A percentile compares a stretch with the other conserved stretches of the same genome.
These are phyloP conservation scores for Magnolia changhungtana DNA, from an alignment of 164 flowering plant species.

Conservation along the genomic window DNA sequence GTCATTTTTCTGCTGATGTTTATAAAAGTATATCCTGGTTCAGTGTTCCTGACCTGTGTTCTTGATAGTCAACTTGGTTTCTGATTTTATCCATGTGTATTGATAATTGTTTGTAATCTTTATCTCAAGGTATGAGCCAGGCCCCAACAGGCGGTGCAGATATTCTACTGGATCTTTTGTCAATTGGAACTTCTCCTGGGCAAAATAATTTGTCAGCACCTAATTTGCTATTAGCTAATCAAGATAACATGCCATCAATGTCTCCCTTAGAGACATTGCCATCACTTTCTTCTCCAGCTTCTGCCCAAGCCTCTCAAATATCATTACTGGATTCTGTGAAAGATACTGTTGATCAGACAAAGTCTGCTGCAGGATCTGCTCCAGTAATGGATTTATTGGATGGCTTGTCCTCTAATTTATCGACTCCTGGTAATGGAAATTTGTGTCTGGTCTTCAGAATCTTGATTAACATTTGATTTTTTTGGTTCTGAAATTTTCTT, in stretches of 20 bases:
- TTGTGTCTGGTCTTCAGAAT: constrained; percentile 7
- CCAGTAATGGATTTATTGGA: constrained; percentile 82
- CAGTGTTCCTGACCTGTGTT: background rate
- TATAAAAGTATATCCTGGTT: background rate
- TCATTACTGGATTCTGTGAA: background rate
- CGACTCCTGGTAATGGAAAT: constrained; percentile 35
- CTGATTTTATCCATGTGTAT: background rate
- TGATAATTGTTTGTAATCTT: constrained; percentile 13
- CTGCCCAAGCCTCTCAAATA: constrained; percentile 29
- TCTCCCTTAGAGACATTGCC: constrained; percentile 42
- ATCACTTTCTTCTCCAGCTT: constrained; percentile 35
- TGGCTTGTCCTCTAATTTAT: constrained; percentile 48
- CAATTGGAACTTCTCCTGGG: constrained; percentile 63
- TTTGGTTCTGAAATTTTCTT: background rate
- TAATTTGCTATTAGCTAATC: constrained; percentile 42
- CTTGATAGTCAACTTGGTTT: background rate
- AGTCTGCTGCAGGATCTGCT: constrained; percentile 43
- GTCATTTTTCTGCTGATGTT: background rate
- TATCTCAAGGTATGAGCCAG: constrained; percentile 44
- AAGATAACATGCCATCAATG: constrained; percentile 37
- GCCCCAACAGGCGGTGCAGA: constrained; percentile 69
- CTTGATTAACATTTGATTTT: background rate
- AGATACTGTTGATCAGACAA: background rate
- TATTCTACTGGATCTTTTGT: constrained; percentile 77
- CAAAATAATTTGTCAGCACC: constrained; percentile 40